A percentile compares a stretch with the other conserved stretches of the same genome.
These are phyloP conservation scores for Penicillium canariense DNA, from an alignment of 495 filamentous ascomycete genomes.

Conservation along the genomic window DNA sequence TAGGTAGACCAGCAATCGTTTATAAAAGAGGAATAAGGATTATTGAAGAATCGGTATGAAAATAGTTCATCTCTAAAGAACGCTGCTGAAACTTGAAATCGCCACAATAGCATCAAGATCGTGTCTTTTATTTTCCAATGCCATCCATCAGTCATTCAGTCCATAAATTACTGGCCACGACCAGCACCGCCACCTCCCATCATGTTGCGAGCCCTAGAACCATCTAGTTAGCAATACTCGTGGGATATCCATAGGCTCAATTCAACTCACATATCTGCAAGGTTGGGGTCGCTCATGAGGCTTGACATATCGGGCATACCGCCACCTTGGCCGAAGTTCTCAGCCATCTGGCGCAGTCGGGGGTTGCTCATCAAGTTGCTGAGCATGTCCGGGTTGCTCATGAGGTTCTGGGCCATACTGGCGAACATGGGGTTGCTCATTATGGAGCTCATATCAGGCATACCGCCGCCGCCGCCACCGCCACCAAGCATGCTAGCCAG, in stretches of 20 bases:
- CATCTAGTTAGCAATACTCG: constrained; percentile 9
- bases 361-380: constrained; percentile 91
- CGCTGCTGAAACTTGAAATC: constrained; percentile 19
- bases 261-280: constrained; percentile 85
- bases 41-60: not conserved
- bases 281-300: constrained; percentile 85
- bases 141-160: constrained; percentile 19
- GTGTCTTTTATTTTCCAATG: constrained; percentile 20
- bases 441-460: constrained; percentile 79
- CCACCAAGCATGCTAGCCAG: constrained; percentile 72
- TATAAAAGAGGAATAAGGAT: not conserved
- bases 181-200: constrained; percentile 62
- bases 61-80: constrained; percentile 18
- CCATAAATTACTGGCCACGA: constrained; percentile 22
- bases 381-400: constrained; percentile 92
- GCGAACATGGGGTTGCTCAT: constrained; percentile 99
- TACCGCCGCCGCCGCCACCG: constrained; percentile 66
- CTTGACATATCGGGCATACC: constrained; percentile 77
- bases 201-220: constrained; percentile 68
- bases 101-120: constrained; percentile 24
- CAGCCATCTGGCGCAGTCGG: constrained; percentile 73
- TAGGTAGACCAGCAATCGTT: not conserved
- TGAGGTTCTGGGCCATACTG: constrained; percentile 92
- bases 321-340: constrained; percentile 55
- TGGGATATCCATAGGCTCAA: not conserved